These are phyloP conservation scores for Phytomonas francai DNA, from an alignment of 208 protist species.

Conservation along the genomic window DNA sequence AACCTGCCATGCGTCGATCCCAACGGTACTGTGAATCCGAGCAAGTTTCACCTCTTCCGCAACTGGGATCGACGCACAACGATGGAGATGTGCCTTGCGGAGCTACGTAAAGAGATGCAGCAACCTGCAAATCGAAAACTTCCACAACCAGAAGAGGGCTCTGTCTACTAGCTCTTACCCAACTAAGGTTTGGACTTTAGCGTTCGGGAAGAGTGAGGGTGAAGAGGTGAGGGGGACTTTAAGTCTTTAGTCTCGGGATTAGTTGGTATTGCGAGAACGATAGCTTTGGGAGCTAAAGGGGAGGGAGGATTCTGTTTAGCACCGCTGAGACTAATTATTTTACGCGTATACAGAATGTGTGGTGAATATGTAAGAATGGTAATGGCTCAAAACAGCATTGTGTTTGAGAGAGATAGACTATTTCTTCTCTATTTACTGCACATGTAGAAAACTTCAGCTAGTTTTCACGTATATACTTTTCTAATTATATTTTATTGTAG, in stretches of 20 bases:
- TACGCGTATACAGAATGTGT: neutral
- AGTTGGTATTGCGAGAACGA: neutral
- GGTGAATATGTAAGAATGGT: neutral
- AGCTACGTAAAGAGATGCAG: slow-evolving; percentile 83
- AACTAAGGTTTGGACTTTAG: neutral
- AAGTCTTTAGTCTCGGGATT: neutral
- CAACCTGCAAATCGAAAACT: slow-evolving; percentile 75
- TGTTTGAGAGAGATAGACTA: neutral
- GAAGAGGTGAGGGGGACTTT: neutral
- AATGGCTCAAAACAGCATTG: neutral
- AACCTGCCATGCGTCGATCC: slow-evolving; percentile 81
- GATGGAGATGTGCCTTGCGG: slow-evolving; percentile 85
- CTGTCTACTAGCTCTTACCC: slow-evolving; percentile 25
- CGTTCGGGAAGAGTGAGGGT: neutral
- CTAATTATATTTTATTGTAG: neutral
- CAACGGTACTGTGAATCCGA: slow-evolving; percentile 68
- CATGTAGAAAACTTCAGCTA: neutral
- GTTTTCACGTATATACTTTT: neutral
- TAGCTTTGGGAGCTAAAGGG: neutral
- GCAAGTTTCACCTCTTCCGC: slow-evolving; percentile 65
- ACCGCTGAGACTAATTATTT: neutral
- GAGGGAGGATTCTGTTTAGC: neutral
- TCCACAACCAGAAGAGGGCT: slow-evolving; percentile 77
- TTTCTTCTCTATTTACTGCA: neutral
- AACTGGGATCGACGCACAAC: slow-evolving; percentile 75